Percentiles rank a stretch among this genome's conserved stretches.
phyloP scores from a whole-genome alignment of 345 rosid species.

The Raphanus sativus region DNA sequence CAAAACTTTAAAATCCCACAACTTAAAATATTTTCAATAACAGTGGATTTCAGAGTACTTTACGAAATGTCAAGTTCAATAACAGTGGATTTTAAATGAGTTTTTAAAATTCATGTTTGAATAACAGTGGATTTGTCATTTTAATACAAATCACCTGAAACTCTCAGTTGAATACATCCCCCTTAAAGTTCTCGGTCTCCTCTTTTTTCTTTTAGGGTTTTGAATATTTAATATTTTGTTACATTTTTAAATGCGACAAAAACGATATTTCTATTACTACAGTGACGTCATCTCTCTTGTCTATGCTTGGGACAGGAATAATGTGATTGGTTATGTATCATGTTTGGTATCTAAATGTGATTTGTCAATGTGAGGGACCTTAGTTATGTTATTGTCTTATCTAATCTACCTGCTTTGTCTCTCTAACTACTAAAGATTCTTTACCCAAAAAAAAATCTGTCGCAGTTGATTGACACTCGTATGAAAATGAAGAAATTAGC shows the following conservation, averaged over 20 bases:
- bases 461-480: background rate
- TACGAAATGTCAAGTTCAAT: too few relatives aligned
- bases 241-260: conserved; percentile 25
- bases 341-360: conserved; percentile 20
- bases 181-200: background rate
- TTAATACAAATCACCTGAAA: too few relatives aligned
- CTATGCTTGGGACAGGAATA: conserved; percentile 19
- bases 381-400: background rate
- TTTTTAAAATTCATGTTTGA: too few relatives aligned
- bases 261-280: conserved; percentile 27
- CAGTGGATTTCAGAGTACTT: too few relatives aligned
- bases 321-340: background rate
- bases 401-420: conserved; percentile 1
- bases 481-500: background rate
- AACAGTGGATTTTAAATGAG: too few relatives aligned
- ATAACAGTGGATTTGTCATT: too few relatives aligned
- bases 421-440: background rate
- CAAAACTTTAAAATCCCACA: too few relatives aligned
- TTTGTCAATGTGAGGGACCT: background rate
- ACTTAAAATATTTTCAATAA: too few relatives aligned
- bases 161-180: too few relatives aligned
- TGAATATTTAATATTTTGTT: background rate
- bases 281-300: conserved; percentile 26
- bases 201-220: background rate
- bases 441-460: background rate